A percentile compares a stretch with the other conserved stretches of the same genome.
These are phyloP conservation scores for Mortierella sp. DNA, from an alignment of 371 early-diverging fungal genomes.

Conservation along the genomic window DNA sequence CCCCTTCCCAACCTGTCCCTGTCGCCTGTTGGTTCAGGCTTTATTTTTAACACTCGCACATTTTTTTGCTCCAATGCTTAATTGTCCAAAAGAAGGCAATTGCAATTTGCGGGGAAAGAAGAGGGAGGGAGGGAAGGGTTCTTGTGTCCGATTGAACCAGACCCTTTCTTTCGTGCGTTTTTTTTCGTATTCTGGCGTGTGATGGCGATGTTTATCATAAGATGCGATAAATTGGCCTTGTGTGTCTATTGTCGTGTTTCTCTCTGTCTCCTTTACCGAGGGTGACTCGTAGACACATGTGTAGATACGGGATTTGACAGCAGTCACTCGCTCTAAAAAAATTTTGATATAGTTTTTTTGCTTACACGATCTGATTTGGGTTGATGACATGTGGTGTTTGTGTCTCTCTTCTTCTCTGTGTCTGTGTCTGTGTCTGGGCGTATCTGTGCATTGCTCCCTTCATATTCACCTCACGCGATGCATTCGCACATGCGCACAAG, in stretches of 20 bases:
- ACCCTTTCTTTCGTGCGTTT: neutral
- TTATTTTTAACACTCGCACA: neutral
- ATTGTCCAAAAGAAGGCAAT: slow-evolving; percentile 15
- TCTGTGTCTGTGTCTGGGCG: neutral
- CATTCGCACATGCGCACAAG: slow-evolving; percentile 26
- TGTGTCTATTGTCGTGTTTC: slow-evolving; percentile 20
- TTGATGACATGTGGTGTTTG: neutral
- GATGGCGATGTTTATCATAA: slow-evolving; percentile 17
- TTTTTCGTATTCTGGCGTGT: slow-evolving; percentile 24
- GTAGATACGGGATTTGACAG: slow-evolving; percentile 29
- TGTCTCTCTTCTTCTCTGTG: neutral
- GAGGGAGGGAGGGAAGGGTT: neutral
- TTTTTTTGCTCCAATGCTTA: too few species aligned
- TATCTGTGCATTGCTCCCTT: neutral
- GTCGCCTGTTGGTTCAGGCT: neutral
- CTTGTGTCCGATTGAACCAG: neutral
- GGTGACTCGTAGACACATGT: slow-evolving; percentile 39
- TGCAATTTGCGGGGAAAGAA: slow-evolving; percentile 30
- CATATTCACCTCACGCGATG: neutral
- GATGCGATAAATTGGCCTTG: neutral
- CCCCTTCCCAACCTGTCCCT: neutral
- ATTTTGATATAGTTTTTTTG: neutral
- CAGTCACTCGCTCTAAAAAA: neutral
- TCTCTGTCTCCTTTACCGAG: neutral
- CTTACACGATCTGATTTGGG: neutral